Conservation (phyloP, 495 filamentous ascomycete genomes). For the Penicillium tannophilum region DNA sequence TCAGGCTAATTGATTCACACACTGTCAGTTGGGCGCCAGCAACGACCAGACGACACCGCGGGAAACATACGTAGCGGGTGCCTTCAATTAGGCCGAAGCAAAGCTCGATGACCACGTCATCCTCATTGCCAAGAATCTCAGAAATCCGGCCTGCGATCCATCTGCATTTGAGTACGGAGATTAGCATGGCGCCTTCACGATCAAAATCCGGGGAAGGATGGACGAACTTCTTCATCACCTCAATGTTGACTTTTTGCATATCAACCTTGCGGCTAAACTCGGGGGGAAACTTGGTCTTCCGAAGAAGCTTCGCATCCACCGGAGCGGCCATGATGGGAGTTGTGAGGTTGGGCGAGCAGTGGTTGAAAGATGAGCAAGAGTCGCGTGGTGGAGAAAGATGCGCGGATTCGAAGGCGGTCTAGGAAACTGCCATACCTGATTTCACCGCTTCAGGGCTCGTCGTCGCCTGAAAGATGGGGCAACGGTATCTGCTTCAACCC, state of each 20-base stretch:
- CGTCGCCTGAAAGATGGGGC: too few relatives aligned
- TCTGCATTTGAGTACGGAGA: constrained; percentile 44
- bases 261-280: constrained; percentile 97
- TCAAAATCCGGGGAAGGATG: constrained; percentile 15
- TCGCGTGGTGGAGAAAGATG: background rate
- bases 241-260: constrained; percentile 93
- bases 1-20: constrained; percentile 68
- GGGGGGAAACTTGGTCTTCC: constrained; percentile 87
- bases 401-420: background rate
- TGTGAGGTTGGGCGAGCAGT: background rate
- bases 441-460: too few relatives aligned
- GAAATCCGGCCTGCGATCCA: constrained; percentile 91
- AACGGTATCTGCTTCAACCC: too few relatives aligned
- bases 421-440: too few relatives aligned
- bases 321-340: constrained; percentile 62
- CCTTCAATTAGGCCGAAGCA: constrained; percentile 88
- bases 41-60: background rate
- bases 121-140: constrained; percentile 83
- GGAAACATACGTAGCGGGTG: constrained; percentile 68
- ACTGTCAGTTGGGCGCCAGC: constrained; percentile 17
- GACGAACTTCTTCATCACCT: constrained; percentile 92
- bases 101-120: constrained; percentile 92
- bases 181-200: constrained; percentile 15
- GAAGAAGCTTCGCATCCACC: constrained; percentile 84
- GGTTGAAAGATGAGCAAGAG: background rate